Evolutionary conservation across 257 asterid genomes (phyloP).

Genomic region (Gentiana macrophylla): DNA sequence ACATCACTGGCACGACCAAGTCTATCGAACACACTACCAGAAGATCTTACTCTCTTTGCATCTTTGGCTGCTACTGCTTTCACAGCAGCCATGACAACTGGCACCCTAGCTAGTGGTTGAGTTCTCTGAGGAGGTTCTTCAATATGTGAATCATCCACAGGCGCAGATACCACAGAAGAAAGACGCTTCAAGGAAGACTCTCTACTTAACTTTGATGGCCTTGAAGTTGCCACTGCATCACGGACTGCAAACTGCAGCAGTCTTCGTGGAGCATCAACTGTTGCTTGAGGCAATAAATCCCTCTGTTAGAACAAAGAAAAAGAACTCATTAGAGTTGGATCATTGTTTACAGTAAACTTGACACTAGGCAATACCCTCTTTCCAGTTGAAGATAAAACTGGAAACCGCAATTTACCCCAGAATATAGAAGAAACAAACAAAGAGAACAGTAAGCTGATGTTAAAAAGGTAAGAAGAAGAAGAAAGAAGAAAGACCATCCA

Average conservation of each 20-base stretch:
- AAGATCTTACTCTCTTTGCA: slow-evolving; percentile 44
- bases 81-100: slow-evolving; percentile 58
- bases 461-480: too few species aligned
- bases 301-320: slow-evolving; percentile 31
- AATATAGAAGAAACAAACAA: too few species aligned
- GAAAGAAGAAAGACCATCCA: too few species aligned
- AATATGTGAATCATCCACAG: slow-evolving; percentile 33
- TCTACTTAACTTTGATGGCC: slow-evolving; percentile 32
- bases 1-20: slow-evolving; percentile 50
- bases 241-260: slow-evolving; percentile 91
- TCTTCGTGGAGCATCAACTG: slow-evolving; percentile 71
- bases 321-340: too few species aligned
- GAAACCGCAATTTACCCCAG: too few species aligned
- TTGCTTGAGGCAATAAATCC: slow-evolving; percentile 37
- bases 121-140: slow-evolving; percentile 49
- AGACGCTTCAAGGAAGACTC: slow-evolving; percentile 71
- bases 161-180: slow-evolving; percentile 72
- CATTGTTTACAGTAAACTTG: too few species aligned
- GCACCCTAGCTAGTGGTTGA: slow-evolving; percentile 30
- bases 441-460: too few species aligned
- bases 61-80: slow-evolving; percentile 86
- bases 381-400: too few species aligned
- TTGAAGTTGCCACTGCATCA: slow-evolving; percentile 79
- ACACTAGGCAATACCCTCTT: too few species aligned
- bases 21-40: slow-evolving; percentile 81